Percentiles rank a stretch among this genome's conserved stretches.
These are phyloP conservation scores for Hypomontagnella submonticulosa DNA, from an alignment of 495 filamentous ascomycete genomes.

Conservation along the genomic window DNA sequence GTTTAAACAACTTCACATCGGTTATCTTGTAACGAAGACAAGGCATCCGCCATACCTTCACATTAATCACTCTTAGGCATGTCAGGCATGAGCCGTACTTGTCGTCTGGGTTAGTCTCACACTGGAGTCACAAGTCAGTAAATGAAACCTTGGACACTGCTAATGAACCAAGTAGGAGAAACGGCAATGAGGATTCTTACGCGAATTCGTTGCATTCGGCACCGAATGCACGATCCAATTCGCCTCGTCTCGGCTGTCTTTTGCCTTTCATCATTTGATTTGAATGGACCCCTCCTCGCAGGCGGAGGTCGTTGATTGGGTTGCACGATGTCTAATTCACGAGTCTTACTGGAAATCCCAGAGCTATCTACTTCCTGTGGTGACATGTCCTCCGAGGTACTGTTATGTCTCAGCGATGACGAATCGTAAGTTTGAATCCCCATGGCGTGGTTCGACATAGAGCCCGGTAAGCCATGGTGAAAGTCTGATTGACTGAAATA, in stretches of 20 bases:
- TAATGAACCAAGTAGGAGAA: slow-evolving; percentile 10
- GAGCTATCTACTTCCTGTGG: slow-evolving; percentile 35
- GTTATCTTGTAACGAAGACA: slow-evolving; percentile 64
- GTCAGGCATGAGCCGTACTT: slow-evolving; percentile 57
- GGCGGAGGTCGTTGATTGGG: slow-evolving; percentile 46
- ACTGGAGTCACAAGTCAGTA: slow-evolving; percentile 49
- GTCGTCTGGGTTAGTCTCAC: slow-evolving; percentile 56
- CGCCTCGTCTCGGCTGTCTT: slow-evolving; percentile 62
- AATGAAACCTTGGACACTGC: not conserved
- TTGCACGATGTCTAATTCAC: slow-evolving; percentile 47
- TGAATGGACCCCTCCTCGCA: slow-evolving; percentile 61
- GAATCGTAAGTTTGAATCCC: slow-evolving; percentile 30
- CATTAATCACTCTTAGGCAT: slow-evolving; percentile 57
- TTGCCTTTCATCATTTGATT: slow-evolving; percentile 55
- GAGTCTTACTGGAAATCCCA: slow-evolving; percentile 23
- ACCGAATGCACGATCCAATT: slow-evolving; percentile 63
- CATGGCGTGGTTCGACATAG: slow-evolving; percentile 37
- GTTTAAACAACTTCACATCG: slow-evolving; percentile 62
- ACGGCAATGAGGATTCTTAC: slow-evolving; percentile 47
- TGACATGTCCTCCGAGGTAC: slow-evolving; percentile 14
- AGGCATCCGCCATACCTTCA: slow-evolving; percentile 57
- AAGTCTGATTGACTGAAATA: slow-evolving; percentile 43
- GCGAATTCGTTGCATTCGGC: slow-evolving; percentile 66
- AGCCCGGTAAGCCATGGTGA: slow-evolving; percentile 36
- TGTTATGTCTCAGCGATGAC: slow-evolving; percentile 27